Evolutionary conservation across 2,329 filamentous ascomycete species (phyloP).

Genomic region (Pseudovirgaria hyperparasitica): DNA sequence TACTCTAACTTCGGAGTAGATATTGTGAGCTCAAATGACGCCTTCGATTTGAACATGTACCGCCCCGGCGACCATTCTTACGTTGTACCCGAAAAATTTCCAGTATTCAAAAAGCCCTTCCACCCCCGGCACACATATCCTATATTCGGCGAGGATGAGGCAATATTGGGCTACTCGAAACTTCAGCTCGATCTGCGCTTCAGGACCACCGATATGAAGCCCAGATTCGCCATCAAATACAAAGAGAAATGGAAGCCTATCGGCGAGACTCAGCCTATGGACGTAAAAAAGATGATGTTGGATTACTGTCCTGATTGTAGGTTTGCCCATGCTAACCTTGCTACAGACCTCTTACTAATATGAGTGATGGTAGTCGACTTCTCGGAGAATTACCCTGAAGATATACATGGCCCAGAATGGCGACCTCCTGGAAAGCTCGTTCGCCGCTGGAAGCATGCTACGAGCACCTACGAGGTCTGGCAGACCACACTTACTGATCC

Average conservation of each 20-base stretch:
- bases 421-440: constrained; percentile 66
- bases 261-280: constrained; percentile 54
- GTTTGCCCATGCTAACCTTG: constrained; percentile 14
- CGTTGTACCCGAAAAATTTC: no score
- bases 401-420: constrained; percentile 24
- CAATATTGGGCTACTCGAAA: constrained; percentile 79
- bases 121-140: constrained; percentile 80
- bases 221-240: constrained; percentile 59
- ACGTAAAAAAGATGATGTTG: constrained; percentile 51
- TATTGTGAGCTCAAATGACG: constrained; percentile 23
- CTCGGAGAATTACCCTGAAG: background rate
- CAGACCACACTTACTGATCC: constrained; percentile 59
- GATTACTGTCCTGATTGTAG: constrained; percentile 55
- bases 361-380: background rate
- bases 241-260: constrained; percentile 57
- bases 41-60: constrained; percentile 24
- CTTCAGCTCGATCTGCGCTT: constrained; percentile 64
- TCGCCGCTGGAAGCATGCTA: constrained; percentile 47
- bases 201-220: constrained; percentile 62
- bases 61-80: constrained; percentile 12
- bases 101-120: constrained; percentile 51
- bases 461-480: constrained; percentile 72
- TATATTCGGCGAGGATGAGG: constrained; percentile 87
- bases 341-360: constrained; percentile 1
- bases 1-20: no score